Conservation (phyloP, 768 basidiomycete species). For the Lactarius hatsudake region DNA sequence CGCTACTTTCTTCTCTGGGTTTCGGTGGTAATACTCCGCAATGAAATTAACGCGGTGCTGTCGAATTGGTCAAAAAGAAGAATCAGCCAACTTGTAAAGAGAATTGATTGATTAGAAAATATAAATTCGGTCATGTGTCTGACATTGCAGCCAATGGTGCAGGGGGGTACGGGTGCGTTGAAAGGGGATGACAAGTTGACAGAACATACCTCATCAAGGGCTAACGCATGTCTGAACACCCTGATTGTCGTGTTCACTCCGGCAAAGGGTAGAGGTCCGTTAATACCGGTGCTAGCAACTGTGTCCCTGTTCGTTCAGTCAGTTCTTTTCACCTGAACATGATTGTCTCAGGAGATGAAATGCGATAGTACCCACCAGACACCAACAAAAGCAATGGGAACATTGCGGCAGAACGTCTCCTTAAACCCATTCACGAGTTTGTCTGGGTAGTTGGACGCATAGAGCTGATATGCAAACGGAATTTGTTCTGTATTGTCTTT, state of each 20-base stretch:
- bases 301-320: slow-evolving; percentile 58
- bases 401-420: slow-evolving; percentile 61
- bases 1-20: slow-evolving; percentile 29
- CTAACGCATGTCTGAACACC: slow-evolving; percentile 72
- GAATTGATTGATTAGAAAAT: not conserved
- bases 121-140: not conserved
- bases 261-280: slow-evolving; percentile 63
- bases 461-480: slow-evolving; percentile 72
- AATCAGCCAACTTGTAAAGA: no score
- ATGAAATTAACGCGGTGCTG: slow-evolving; percentile 63
- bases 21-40: slow-evolving; percentile 58
- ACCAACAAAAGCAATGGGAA: slow-evolving; percentile 72
- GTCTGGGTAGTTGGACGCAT: slow-evolving; percentile 44
- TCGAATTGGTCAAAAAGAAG: not conserved
- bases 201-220: slow-evolving; percentile 66
- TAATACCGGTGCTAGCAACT: slow-evolving; percentile 72
- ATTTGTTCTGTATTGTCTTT: slow-evolving; percentile 67
- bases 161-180: not conserved
- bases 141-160: not conserved
- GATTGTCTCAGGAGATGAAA: not conserved
- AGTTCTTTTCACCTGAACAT: no score
- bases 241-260: slow-evolving; percentile 58
- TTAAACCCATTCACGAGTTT: slow-evolving; percentile 65
- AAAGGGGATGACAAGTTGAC: not conserved
- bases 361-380: slow-evolving; percentile 55